A percentile compares a stretch with the other conserved stretches of the same genome.
phyloP scores from a whole-genome alignment of 2,329 filamentous ascomycete species.

The Ramichloridium luteum region DNA sequence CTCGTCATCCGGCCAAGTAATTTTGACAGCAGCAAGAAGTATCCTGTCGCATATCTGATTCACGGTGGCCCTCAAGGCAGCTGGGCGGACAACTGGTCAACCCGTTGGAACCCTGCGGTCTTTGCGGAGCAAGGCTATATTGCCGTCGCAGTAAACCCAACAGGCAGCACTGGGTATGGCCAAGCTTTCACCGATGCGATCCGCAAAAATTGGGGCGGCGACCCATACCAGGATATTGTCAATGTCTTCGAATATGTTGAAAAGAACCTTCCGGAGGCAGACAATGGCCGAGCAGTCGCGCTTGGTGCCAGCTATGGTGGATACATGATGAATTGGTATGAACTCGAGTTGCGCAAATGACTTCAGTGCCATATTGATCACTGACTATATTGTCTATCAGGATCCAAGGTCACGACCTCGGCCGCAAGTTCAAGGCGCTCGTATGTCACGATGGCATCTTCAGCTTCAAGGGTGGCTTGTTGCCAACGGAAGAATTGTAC shows the following conservation, averaged over 20 bases:
- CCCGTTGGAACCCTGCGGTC: slow-evolving; percentile 22
- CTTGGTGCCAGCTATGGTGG: slow-evolving; percentile 65
- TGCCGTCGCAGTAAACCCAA: slow-evolving; percentile 20
- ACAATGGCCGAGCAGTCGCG: slow-evolving; percentile 57
- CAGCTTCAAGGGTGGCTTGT: slow-evolving; percentile 17
- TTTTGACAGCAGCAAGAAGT: slow-evolving; percentile 18
- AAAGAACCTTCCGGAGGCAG: slow-evolving; percentile 53
- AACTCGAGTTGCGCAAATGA: no score
- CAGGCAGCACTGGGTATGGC: slow-evolving; percentile 21
- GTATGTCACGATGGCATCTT: slow-evolving; percentile 45
- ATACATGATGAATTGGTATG: slow-evolving; percentile 50
- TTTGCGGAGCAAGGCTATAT: slow-evolving; percentile 24
- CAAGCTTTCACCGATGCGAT: slow-evolving; percentile 43
- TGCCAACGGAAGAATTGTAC: slow-evolving; percentile 40
- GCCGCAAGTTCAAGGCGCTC: slow-evolving; percentile 74
- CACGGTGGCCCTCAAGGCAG: slow-evolving; percentile 22
- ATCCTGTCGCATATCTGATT: slow-evolving; percentile 23
- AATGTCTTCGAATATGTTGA: slow-evolving; percentile 64
- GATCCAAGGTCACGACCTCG: slow-evolving; percentile 78
- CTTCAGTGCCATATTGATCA: no score
- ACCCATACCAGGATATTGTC: slow-evolving; percentile 72
- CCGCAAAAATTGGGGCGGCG: slow-evolving; percentile 67
- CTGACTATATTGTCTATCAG: slow-evolving; percentile 25
- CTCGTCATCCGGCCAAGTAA: slow-evolving; percentile 29
- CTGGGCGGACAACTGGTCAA: slow-evolving; percentile 22